These are phyloP conservation scores for Phyllosticta citrichinensis DNA, from an alignment of 2,329 filamentous ascomycete genomes.

Conservation along the genomic window DNA sequence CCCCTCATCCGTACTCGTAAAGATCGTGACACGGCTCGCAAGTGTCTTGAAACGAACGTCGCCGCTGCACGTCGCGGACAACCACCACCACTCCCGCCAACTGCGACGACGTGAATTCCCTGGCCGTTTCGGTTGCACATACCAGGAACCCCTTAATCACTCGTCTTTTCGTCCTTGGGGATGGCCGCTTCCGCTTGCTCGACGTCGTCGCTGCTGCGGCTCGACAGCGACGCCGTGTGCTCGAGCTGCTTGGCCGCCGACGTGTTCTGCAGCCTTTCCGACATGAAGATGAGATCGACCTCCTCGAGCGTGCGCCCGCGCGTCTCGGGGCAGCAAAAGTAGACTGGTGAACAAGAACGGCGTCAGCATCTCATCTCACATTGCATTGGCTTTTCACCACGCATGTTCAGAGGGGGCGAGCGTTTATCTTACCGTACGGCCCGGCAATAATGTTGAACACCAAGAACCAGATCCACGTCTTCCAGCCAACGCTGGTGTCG, in stretches of 20 bases:
- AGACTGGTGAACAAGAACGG: slow-evolving; percentile 11
- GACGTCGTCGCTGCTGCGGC: background rate
- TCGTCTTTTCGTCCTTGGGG: background rate
- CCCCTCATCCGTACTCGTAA: no score
- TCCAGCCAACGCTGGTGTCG: slow-evolving; percentile 21
- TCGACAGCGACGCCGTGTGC: background rate
- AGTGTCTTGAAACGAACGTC: no score
- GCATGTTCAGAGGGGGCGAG: background rate
- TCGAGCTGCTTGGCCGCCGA: slow-evolving; percentile 9
- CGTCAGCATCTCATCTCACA: no score
- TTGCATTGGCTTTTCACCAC: no score
- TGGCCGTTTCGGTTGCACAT: no score
- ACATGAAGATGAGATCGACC: slow-evolving; percentile 14
- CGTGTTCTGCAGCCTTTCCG: slow-evolving; percentile 3
- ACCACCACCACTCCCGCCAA: no score
- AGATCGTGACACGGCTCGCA: no score
- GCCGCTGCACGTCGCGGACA: no score
- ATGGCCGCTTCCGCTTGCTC: background rate
- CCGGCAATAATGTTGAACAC: slow-evolving; percentile 24
- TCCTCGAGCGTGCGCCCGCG: slow-evolving; percentile 21
- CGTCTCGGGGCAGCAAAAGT: slow-evolving; percentile 21
- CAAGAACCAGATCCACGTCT: slow-evolving; percentile 25
- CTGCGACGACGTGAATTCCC: no score
- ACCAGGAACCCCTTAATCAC: background rate
- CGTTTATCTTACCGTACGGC: slow-evolving; percentile 16